These are phyloP conservation scores for Luzula sylvatica DNA, from an alignment of 176 grass and related monocot genomes.

Conservation along the genomic window DNA sequence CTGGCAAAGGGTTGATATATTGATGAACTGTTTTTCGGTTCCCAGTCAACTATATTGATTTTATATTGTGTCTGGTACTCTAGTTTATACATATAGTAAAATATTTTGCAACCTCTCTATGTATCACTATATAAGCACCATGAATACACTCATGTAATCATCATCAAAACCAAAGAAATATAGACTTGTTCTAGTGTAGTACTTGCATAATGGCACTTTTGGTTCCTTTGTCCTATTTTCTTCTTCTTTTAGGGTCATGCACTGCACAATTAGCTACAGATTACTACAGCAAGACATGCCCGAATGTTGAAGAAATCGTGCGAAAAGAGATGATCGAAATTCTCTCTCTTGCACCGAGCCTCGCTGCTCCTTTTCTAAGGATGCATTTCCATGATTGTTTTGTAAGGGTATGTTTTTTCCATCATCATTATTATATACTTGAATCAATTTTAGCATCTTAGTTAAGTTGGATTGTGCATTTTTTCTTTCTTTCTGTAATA, in stretches of 20 bases:
- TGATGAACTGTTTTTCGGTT: too few species aligned
- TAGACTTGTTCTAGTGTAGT: background rate
- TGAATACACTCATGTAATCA: background rate
- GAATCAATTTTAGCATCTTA: background rate
- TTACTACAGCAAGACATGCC: conserved; percentile 55
- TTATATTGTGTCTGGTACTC: too few species aligned
- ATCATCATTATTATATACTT: background rate
- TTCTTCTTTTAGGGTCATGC: conserved; percentile 9
- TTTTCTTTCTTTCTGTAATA: too few species aligned
- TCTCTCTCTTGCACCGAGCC: conserved; percentile 29
- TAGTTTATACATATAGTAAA: background rate
- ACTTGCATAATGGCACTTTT: background rate
- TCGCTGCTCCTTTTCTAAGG: too few species aligned
- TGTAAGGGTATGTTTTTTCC: conserved; percentile 39
- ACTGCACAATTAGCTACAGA: conserved; percentile 28
- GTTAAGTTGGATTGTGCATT: background rate
- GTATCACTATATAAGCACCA: conserved; percentile 3
- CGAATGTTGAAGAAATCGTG: too few species aligned
- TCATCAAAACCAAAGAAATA: background rate
- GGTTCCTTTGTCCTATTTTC: background rate
- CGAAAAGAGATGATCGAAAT: conserved; percentile 58
- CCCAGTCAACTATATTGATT: too few species aligned
- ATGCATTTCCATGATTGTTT: too few species aligned
- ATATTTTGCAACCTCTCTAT: background rate
- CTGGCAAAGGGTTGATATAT: too few species aligned